Base-by-base conservation (phyloP, 768 basidiomycete species). In the Psilocybe subaeruginosa region DNA sequence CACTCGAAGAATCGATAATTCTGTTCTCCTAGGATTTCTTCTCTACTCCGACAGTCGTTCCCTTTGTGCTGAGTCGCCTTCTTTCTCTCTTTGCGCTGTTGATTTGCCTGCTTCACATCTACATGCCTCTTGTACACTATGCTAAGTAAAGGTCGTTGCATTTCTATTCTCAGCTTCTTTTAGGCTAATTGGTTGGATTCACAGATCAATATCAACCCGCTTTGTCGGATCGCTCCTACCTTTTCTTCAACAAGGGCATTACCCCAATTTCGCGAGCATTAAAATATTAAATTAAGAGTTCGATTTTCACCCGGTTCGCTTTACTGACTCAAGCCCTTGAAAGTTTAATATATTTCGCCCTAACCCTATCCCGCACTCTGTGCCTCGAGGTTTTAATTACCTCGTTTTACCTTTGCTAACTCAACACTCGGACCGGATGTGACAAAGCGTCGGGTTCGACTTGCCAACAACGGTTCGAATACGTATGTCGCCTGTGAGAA, bases 401-500 rank as follows among this genome's bases (percentile, higher is more conserved):
- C 51, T 51, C 57, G 23, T 23, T 23, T 23, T 23, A 23, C 23
- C 23, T 23, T 47, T 23, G 23, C 23, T 2, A 19, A 48, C 47
- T 33, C 45, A n/a, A 17, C 11, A 14, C 49, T 49, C 29, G 45
- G 39, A 41, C 37, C 12, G 27, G 33, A 37, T 35, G 41, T 60
- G 54, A 64, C 37, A 37, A 49, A 31, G 8, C 12, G 50, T 62
- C 59, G 66, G 66, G 39, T 53, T 60, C 46, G 29, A 64, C 50
- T 54, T 67, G 14, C 66, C 33, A 51, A 58, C 39, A 49, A 51
- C 43, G 55, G 56, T 60, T 47, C 43, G 57, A 43, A 43, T 43
- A 16, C 41, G 41, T 16, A 16, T n/a, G 41, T n/a, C 41, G 14
- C 14, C 23, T 43, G 41, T 43, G 41, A 43, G 41, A 43, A 43